phyloP scores from a whole-genome alignment of 306 rosid species.

The Dryas drummondii region DNA sequence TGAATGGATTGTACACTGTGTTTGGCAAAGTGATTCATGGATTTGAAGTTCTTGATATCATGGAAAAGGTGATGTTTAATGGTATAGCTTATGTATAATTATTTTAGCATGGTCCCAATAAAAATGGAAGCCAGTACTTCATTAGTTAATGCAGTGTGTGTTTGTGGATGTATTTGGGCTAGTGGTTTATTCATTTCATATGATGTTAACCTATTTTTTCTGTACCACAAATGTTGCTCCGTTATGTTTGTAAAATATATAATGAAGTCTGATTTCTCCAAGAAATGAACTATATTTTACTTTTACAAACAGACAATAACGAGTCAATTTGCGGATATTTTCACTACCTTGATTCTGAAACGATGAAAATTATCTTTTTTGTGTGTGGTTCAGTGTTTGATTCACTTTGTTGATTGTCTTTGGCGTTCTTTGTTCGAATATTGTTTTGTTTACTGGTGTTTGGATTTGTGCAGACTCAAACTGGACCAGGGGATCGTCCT shows the following conservation, averaged over 20 bases:
- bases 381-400: not conserved
- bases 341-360: no score
- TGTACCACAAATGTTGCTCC: not conserved
- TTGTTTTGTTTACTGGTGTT: not conserved
- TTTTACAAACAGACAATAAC: not conserved
- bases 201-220: not conserved
- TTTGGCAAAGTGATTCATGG: conserved; percentile 96
- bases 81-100: not conserved
- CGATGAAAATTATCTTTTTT: no score
- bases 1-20: conserved; percentile 77
- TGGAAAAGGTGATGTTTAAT: conserved; percentile 77
- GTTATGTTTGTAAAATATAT: not conserved
- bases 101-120: not conserved
- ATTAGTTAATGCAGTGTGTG: not conserved
- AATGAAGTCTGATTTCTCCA: not conserved
- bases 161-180: not conserved
- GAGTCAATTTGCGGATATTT: no score
- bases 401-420: not conserved
- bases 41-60: conserved; percentile 93
- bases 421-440: not conserved
- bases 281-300: not conserved
- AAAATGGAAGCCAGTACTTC: no score
- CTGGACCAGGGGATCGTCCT: conserved; percentile 86
- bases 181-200: not conserved
- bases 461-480: conserved; percentile 75